Conservation (phyloP, 2,329 filamentous ascomycete species). For the Aspergillus phoenicis region DNA sequence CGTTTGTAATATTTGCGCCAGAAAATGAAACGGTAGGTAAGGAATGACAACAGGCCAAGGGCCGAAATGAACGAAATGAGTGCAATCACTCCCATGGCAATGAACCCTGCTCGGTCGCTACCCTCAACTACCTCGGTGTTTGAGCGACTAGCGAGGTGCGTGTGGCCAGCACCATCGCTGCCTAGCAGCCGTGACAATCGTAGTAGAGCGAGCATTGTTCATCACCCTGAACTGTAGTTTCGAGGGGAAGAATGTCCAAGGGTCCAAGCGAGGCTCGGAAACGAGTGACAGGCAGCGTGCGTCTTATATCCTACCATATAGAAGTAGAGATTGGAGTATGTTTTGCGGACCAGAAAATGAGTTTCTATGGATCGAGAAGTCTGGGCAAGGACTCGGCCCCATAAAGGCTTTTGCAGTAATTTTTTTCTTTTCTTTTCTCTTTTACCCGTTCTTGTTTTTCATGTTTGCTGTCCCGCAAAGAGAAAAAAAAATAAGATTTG, state of each 20-base stretch:
- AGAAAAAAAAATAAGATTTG: not conserved
- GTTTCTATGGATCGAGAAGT: conserved; percentile 3
- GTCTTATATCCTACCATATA: not conserved
- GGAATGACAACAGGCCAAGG: conserved; percentile 43
- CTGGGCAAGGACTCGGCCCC: conserved; percentile 2
- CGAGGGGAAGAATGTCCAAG: conserved; percentile 2
- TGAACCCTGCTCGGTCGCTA: conserved; percentile 46
- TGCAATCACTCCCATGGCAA: conserved; percentile 50
- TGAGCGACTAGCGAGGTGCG: conserved; percentile 5
- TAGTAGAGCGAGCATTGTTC: conserved; percentile 8
- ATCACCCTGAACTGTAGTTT: not conserved
- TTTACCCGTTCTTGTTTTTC: not conserved
- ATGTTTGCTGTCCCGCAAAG: not conserved
- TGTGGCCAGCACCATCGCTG: conserved; percentile 5
- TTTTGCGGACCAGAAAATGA: conserved; percentile 1
- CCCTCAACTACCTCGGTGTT: conserved; percentile 14
- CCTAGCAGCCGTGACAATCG: conserved; percentile 2
- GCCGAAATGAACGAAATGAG: conserved; percentile 41
- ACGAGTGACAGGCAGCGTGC: not conserved
- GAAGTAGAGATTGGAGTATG: not conserved
- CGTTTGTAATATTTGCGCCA: conserved; percentile 53
- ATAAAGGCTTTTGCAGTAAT: not conserved
- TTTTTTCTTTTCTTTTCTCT: not conserved
- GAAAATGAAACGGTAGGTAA: conserved; percentile 53
- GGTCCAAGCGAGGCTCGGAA: not conserved